Conservation (phyloP, 2,329 filamentous ascomycete species). For the Hypoxylon sp. region DNA sequence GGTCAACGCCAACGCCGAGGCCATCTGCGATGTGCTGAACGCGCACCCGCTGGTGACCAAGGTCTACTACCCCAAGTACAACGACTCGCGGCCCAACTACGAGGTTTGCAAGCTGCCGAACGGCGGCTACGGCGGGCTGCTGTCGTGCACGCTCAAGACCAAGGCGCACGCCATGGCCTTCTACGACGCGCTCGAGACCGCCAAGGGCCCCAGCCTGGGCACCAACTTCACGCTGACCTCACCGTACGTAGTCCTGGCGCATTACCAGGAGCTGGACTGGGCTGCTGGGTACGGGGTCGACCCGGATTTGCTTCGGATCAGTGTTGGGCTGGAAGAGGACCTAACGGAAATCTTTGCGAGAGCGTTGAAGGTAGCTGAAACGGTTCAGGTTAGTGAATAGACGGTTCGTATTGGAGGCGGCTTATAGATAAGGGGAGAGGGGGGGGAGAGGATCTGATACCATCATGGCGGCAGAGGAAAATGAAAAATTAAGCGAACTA, state of each 20-base stretch:
- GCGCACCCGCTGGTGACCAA: constrained; percentile 74
- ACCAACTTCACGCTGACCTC: constrained; percentile 96
- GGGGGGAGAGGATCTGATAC: constrained; percentile 1
- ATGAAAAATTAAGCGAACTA: constrained; percentile 6
- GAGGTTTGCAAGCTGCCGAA: constrained; percentile 79
- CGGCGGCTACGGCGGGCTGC: constrained; percentile 89
- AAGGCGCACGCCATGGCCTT: constrained; percentile 80
- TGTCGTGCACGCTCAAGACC: constrained; percentile 84
- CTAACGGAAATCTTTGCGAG: constrained; percentile 72
- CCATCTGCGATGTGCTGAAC: constrained; percentile 79
- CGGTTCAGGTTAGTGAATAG: constrained; percentile 20
- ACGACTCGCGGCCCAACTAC: constrained; percentile 76
- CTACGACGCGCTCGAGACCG: constrained; percentile 86
- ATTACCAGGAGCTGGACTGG: constrained; percentile 95
- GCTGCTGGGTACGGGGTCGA: constrained; percentile 85
- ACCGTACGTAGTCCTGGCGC: constrained; percentile 91
- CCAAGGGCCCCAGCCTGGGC: constrained; percentile 93
- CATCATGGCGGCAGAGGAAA: constrained; percentile 2
- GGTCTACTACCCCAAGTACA: constrained; percentile 89
- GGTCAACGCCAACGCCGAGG: constrained; percentile 87
- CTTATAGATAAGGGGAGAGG: background rate
- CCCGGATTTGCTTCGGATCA: constrained; percentile 83
- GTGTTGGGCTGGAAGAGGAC: constrained; percentile 86
- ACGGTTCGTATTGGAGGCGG: background rate
- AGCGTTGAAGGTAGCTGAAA: constrained; percentile 74